A percentile compares a stretch with the other conserved stretches of the same genome.
Conservation (phyloP, 192 early-diverging fungal species). For the Mortierella claussenii region DNA sequence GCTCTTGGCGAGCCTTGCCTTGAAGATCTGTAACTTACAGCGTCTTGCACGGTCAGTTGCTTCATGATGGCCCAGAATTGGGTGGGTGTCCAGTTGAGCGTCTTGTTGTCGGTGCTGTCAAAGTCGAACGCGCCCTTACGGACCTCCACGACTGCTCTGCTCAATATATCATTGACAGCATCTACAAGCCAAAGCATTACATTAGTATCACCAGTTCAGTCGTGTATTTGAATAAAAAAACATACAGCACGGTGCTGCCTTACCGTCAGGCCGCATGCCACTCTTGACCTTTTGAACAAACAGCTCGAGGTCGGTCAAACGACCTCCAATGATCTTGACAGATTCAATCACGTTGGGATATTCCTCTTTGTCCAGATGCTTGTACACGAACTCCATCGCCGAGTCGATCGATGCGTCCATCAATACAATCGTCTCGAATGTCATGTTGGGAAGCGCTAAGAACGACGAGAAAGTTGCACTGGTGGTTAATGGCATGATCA, state of each 20-base stretch:
- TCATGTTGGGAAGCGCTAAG: constrained; percentile 73
- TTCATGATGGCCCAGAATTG: constrained; percentile 94
- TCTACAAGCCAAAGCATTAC: constrained; percentile 41
- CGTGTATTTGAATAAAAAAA: neutral
- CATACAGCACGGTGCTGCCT: neutral
- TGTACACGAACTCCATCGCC: constrained; percentile 69
- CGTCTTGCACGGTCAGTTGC: constrained; percentile 66
- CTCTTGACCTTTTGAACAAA: constrained; percentile 90
- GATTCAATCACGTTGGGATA: constrained; percentile 54
- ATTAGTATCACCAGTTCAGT: constrained; percentile 6
- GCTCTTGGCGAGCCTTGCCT: neutral
- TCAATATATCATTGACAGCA: constrained; percentile 87
- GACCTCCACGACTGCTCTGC: constrained; percentile 83
- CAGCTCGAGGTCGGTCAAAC: constrained; percentile 89
- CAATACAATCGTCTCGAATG: constrained; percentile 74
- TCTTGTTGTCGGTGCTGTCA: constrained; percentile 53
- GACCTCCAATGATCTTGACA: constrained; percentile 85
- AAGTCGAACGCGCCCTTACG: constrained; percentile 89
- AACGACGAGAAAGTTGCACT: neutral
- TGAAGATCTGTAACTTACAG: constrained; percentile 51
- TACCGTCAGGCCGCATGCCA: constrained; percentile 70
- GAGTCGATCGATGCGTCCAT: constrained; percentile 74
- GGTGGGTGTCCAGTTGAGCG: constrained; percentile 76
- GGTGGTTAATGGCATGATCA: neutral
- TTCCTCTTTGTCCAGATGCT: constrained; percentile 52